Percentiles rank a stretch among this genome's conserved stretches.
Conservation (phyloP, 208 protist genomes). For the Trypanosoma vivax region DNA sequence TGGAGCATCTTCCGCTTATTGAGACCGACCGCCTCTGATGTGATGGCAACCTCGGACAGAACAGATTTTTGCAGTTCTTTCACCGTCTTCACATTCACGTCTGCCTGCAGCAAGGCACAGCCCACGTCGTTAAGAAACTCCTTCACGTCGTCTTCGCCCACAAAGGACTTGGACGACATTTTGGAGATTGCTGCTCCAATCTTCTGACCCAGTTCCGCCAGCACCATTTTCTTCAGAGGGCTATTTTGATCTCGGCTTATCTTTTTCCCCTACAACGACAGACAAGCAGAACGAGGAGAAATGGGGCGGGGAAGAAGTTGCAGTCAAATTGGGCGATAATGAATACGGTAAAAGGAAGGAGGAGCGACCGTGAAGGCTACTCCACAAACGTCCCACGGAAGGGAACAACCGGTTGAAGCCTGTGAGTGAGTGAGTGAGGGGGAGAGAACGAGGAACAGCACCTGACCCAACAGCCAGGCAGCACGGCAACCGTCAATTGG, state of each 20-base stretch:
- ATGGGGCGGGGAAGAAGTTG: background rate
- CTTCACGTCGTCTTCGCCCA: slow-evolving; percentile 94
- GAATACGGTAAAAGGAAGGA: too few species aligned
- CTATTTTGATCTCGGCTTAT: slow-evolving; percentile 4
- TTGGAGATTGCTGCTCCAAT: slow-evolving; percentile 90
- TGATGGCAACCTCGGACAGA: slow-evolving; percentile 88
- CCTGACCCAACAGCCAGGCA: too few species aligned
- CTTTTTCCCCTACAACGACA: background rate
- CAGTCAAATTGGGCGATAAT: too few species aligned
- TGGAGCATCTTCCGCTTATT: slow-evolving; percentile 96
- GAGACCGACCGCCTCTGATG: slow-evolving; percentile 90
- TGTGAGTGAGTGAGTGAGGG: background rate
- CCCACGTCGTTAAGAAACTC: slow-evolving; percentile 94
- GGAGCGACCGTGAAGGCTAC: too few species aligned
- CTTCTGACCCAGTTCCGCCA: slow-evolving; percentile 90
- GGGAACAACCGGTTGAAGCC: background rate
- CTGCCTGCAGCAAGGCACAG: slow-evolving; percentile 92
- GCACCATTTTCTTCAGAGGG: slow-evolving; percentile 72
- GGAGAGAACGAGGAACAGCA: slow-evolving; percentile 2
- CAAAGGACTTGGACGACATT: slow-evolving; percentile 87
- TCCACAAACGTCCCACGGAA: too few species aligned
- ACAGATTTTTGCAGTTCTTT: slow-evolving; percentile 92
- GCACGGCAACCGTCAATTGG: too few species aligned
- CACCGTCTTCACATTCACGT: slow-evolving; percentile 96
- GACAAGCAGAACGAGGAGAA: background rate